Evolutionary conservation across 208 protist genomes (phyloP).

Genomic region (Leishmania braziliensis): DNA sequence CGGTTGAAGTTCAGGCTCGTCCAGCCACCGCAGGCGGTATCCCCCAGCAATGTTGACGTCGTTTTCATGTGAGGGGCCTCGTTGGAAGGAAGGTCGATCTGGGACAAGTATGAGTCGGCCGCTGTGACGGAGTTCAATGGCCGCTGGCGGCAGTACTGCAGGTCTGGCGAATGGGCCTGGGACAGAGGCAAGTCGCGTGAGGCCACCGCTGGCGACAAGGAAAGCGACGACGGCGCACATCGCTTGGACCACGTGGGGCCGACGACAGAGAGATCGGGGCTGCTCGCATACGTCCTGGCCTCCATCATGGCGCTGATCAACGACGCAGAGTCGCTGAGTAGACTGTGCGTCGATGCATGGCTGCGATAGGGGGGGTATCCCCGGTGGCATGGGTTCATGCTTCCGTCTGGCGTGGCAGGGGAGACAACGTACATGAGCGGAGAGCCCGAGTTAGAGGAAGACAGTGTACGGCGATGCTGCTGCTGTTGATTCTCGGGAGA

Average conservation of each 20-base stretch:
- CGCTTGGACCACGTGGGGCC: not conserved
- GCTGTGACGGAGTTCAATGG: not conserved
- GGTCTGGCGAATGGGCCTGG: slow-evolving; percentile 7
- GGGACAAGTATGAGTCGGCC: not conserved
- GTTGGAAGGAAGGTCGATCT: not conserved
- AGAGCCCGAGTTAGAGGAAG: slow-evolving; percentile 3
- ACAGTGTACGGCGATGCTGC: not conserved
- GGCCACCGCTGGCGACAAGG: not conserved
- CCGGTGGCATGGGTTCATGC: not conserved
- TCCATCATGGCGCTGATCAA: slow-evolving; percentile 8
- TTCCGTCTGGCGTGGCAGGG: slow-evolving; percentile 1
- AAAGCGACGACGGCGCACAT: not conserved
- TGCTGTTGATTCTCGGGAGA: not conserved
- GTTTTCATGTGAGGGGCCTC: not conserved
- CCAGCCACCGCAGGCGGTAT: not conserved
- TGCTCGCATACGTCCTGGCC: not conserved
- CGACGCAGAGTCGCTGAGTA: not conserved
- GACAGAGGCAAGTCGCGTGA: not conserved
- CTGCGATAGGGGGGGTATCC: not conserved
- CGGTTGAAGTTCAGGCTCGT: not conserved
- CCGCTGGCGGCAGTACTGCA: not conserved
- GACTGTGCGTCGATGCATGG: slow-evolving; percentile 1
- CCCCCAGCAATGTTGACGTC: not conserved
- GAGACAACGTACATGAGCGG: slow-evolving; percentile 1
- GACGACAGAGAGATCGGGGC: not conserved